A percentile compares a stretch with the other conserved stretches of the same genome.
These are phyloP conservation scores for Aspergillus cavernicola DNA, from an alignment of 495 filamentous ascomycete species.

Conservation along the genomic window DNA sequence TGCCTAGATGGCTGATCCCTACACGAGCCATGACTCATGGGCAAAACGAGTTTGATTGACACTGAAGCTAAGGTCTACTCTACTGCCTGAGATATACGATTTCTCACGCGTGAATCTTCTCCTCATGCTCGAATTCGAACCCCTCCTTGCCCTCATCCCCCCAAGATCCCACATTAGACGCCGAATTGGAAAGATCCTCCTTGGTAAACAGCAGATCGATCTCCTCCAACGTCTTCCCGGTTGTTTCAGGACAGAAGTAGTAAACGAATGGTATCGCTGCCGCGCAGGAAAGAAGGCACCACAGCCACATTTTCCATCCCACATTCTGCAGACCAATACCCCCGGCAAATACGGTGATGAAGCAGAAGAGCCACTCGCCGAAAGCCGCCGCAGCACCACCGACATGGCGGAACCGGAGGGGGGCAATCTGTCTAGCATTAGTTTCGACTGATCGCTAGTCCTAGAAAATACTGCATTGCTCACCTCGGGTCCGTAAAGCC, in stretches of 20 bases:
- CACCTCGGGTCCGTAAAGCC: conserved; percentile 26
- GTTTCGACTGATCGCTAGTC: too few relatives aligned
- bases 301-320: conserved; percentile 28
- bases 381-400: conserved; percentile 22
- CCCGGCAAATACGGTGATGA: conserved; percentile 32
- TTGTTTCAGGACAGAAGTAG: conserved; percentile 20
- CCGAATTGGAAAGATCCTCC: not conserved
- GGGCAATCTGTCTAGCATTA: conserved; percentile 19
- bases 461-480: too few relatives aligned
- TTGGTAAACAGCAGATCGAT: conserved; percentile 9
- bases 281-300: conserved; percentile 18
- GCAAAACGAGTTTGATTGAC: too few relatives aligned
- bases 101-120: not conserved
- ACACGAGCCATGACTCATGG: not conserved
- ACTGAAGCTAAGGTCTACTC: too few relatives aligned
- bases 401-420: conserved; percentile 26
- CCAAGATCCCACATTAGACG: not conserved
- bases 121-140: not conserved
- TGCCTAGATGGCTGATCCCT: too few relatives aligned
- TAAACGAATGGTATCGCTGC: conserved; percentile 16
- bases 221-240: conserved; percentile 16
- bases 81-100: too few relatives aligned
- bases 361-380: conserved; percentile 29
- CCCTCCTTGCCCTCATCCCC: not conserved
- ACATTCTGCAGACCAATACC: conserved; percentile 24